Evolutionary conservation across 371 early-diverging fungal species (phyloP).

Genomic region (Mycotypha africana): DNA sequence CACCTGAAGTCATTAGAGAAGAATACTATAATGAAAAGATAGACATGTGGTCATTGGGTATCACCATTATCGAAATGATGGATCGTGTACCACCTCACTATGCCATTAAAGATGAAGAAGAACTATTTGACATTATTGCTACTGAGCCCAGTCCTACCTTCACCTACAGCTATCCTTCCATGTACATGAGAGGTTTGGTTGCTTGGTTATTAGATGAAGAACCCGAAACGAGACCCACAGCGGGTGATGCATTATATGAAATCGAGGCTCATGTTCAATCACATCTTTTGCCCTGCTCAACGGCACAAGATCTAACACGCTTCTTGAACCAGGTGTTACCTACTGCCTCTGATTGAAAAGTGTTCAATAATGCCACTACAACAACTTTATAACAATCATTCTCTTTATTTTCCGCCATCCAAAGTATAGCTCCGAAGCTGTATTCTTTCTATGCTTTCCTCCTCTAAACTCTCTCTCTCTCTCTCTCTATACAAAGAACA

Average conservation of each 20-base stretch:
- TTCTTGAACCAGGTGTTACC: slow-evolving; percentile 41
- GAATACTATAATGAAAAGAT: slow-evolving; percentile 41
- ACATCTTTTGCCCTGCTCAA: slow-evolving; percentile 28
- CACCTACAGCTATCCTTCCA: slow-evolving; percentile 37
- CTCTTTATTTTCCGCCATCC: no score
- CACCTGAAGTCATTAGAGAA: slow-evolving; percentile 50
- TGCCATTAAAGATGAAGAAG: slow-evolving; percentile 31
- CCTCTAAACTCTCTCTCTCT: no score
- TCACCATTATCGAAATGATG: slow-evolving; percentile 50
- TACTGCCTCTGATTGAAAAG: no score
- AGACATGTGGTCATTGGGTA: slow-evolving; percentile 51
- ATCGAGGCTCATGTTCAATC: slow-evolving; percentile 40
- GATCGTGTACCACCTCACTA: slow-evolving; percentile 48
- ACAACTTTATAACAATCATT: no score
- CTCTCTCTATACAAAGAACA: no score
- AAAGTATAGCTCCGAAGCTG: no score
- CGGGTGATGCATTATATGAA: slow-evolving; percentile 36
- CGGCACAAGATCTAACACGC: slow-evolving; percentile 25
- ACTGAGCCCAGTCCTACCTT: slow-evolving; percentile 43
- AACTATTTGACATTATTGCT: slow-evolving; percentile 37
- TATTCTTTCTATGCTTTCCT: no score
- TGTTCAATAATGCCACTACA: no score
- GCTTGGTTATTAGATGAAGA: slow-evolving; percentile 44
- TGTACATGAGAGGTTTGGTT: slow-evolving; percentile 45
- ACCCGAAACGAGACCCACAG: slow-evolving; percentile 31